Base-by-base conservation (phyloP, 2,329 filamentous ascomycete species). In the Fusarium sambucinum region DNA sequence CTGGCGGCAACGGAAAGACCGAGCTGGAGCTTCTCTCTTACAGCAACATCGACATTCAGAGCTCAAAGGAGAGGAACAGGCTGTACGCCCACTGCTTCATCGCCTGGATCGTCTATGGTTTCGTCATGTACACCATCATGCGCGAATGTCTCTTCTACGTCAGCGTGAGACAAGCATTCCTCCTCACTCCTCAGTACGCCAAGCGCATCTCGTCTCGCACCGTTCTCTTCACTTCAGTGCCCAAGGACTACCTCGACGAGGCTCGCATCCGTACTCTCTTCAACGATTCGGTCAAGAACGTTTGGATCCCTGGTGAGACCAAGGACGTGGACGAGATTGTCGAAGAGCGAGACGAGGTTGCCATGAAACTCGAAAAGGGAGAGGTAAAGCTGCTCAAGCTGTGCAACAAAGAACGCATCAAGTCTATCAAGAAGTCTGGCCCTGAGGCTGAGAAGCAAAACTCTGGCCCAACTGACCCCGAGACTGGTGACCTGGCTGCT, bases 91-190 rank as follows among this genome's bases (percentile, higher is more conserved):
- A 97, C 77, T 87, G 88, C n/a, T 84, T 91, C 44, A 84, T 96
- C 32, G 92, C 90, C 1, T 97, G 92, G 87, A 80, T 93, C 53
- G 97, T 94, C 76, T 93, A 97, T 73, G 82, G 88, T 58, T 97
- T 98, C 77, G 85, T 99, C 62, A 90, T 97, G 79, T 95, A 93
- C 79, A 92, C 93, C 74, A 89, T 99, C 55, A 93, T 93, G 30
- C 89, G 96, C 65, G 96, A 99, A 79, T 90, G 90, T 76, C 90
- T 99, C 73, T 98, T 91, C 85, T 97, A 94, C 79, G 92, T 97
- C 82, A 97, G 97, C 74, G 81, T 98, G 53, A 92, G 95, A 68
- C 96, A 98, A 80, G 95, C 95, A 1, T 98, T 96, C 81, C 88
- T 94, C n/a, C 85, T 97, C 58, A 92, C 93, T 3, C 93, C 92